Base-by-base conservation (phyloP, 2,329 filamentous ascomycete species). In the Grosmannia huntii region DNA sequence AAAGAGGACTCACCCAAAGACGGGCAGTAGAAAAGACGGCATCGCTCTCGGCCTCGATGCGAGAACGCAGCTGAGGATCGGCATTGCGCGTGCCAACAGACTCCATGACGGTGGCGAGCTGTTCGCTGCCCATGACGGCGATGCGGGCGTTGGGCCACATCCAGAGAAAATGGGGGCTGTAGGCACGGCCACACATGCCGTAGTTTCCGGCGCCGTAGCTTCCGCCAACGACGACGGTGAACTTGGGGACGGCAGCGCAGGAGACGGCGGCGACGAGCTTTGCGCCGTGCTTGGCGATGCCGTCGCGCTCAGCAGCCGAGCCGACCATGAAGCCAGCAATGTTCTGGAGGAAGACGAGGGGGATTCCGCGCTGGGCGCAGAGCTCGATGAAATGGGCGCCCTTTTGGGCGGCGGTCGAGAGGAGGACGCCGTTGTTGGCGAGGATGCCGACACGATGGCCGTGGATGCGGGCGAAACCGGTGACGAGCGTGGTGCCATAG, bases 241-340 rank as follows among this genome's bases (percentile, higher is more conserved):
- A 92, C 72, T 99, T 97, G 64, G 94, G 92, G 49, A 97, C 92
- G 64, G 94, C 84, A 4, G 92, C 91, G 68, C 91, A 96, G 10
- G 90, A 89, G 12, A 97, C 94, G 9, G 92, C 94, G 3, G 90
- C 95, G 31, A 97, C 94, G 21, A 99, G 83, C 74, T 99, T 97
- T 6, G 94, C 94, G 48, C 94, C 94, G 68, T 97, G 95, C 78
- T 97, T 97, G 57, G 94, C 94, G 65, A 99, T 97, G 14, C 94
- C 94, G 56, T 92, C 92, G 57, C 87, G 86, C 73, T 99, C 94
- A 0, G 92, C 90, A 66, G 94, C 89, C 21, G 84, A 82, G 50
- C 94, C 94, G 36, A 99, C 94, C 94, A 99, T 99, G 80, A 99
- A 99, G 50, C 94, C 94, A 6, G 85, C 86, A 69, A 99, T 97